Evolutionary conservation across 495 filamentous ascomycete genomes (phyloP).

Genomic region (Tetracladium marchalianum): DNA sequence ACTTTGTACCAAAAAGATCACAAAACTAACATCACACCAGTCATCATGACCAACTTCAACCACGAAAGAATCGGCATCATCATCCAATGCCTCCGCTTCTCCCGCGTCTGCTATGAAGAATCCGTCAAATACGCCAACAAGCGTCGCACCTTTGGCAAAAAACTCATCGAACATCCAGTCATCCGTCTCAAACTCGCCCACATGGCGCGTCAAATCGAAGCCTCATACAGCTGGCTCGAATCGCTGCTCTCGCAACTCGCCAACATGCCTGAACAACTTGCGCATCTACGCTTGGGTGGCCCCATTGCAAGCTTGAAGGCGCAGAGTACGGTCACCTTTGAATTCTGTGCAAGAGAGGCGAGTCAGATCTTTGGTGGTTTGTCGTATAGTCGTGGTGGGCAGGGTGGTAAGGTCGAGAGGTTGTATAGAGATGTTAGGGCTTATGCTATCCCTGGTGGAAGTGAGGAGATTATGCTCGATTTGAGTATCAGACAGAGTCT

Average conservation of each 20-base stretch:
- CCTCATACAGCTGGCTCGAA: constrained; percentile 95
- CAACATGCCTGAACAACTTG: constrained; percentile 87
- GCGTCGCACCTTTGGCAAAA: constrained; percentile 90
- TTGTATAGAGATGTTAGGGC: constrained; percentile 95
- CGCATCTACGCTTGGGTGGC: constrained; percentile 90
- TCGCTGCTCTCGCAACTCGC: constrained; percentile 87
- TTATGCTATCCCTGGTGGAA: constrained; percentile 94
- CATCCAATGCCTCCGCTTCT: constrained; percentile 93
- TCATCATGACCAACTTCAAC: constrained; percentile 99
- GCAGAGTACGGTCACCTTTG: constrained; percentile 84
- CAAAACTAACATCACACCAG: constrained; percentile 23
- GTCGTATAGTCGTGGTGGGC: constrained; percentile 85
- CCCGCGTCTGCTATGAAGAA: constrained; percentile 95
- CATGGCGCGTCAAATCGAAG: constrained; percentile 97
- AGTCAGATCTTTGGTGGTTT: constrained; percentile 93
- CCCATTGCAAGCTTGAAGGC: constrained; percentile 93
- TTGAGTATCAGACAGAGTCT: constrained; percentile 88
- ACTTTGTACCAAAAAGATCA: constrained; percentile 1
- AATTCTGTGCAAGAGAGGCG: constrained; percentile 94
- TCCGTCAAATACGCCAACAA: constrained; percentile 94
- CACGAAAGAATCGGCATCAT: constrained; percentile 98
- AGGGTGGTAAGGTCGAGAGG: constrained; percentile 92
- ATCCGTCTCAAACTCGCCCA: constrained; percentile 95
- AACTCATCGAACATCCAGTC: constrained; percentile 90
- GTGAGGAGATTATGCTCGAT: constrained; percentile 98